A percentile compares a stretch with the other conserved stretches of the same genome.
Evolutionary conservation across 2,329 filamentous ascomycete genomes (phyloP).

Genomic region (Lachnellula willkommii): DNA sequence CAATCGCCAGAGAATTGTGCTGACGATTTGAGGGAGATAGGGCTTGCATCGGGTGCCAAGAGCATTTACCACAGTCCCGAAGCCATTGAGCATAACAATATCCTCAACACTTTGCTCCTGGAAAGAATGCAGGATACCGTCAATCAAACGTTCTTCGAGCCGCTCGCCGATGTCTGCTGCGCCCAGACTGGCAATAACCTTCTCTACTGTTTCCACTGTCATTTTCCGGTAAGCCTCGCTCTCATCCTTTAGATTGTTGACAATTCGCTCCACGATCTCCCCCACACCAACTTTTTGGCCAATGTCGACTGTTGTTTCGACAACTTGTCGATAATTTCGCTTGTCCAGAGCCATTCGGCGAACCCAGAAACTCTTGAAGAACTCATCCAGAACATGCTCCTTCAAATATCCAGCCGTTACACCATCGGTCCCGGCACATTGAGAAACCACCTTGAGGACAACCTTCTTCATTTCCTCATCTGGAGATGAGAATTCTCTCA

Average conservation of each 20-base stretch:
- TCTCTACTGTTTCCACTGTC: slow-evolving; percentile 97
- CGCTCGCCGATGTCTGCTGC: slow-evolving; percentile 91
- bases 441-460: slow-evolving; percentile 92
- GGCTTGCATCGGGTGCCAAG: slow-evolving; percentile 91
- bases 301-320: slow-evolving; percentile 95
- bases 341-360: slow-evolving; percentile 95
- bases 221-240: slow-evolving; percentile 98
- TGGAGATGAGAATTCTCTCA: slow-evolving; percentile 91
- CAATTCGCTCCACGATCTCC: slow-evolving; percentile 89
- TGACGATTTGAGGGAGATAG: slow-evolving; percentile 94
- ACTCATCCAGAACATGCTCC: slow-evolving; percentile 89
- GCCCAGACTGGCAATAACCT: slow-evolving; percentile 86
- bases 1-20: slow-evolving; percentile 89
- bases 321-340: slow-evolving; percentile 94
- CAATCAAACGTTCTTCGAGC: slow-evolving; percentile 87
- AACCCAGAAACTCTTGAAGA: slow-evolving; percentile 99
- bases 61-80: slow-evolving; percentile 95
- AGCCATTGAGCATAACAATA: slow-evolving; percentile 92
- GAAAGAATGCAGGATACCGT: slow-evolving; percentile 93
- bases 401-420: slow-evolving; percentile 94
- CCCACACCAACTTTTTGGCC: slow-evolving; percentile 96
- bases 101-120: slow-evolving; percentile 98
- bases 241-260: slow-evolving; percentile 95
- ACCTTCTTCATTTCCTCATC: slow-evolving; percentile 99
- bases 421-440: slow-evolving; percentile 89